Conservation (phyloP, 2,329 filamentous ascomycete genomes). For the Aspergillus alliaceus region DNA sequence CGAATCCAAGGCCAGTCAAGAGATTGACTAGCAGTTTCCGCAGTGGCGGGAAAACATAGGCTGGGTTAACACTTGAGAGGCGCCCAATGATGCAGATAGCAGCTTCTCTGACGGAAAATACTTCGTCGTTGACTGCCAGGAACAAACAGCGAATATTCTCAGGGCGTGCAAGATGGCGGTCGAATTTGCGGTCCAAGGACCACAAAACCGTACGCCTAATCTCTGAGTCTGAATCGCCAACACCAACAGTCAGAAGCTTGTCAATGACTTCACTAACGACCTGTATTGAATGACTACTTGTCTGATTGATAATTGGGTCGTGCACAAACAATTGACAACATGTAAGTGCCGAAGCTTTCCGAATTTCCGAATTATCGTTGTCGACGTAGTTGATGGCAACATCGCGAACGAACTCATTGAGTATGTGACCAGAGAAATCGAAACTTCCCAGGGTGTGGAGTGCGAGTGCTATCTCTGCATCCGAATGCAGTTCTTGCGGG, state of each 20-base stretch:
- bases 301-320: slow-evolving; percentile 97
- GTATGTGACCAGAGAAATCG: slow-evolving; percentile 83
- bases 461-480: slow-evolving; percentile 86
- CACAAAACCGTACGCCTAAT: slow-evolving; percentile 87
- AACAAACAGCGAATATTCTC: slow-evolving; percentile 97
- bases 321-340: slow-evolving; percentile 97
- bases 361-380: slow-evolving; percentile 88
- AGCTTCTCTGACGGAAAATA: slow-evolving; percentile 88
- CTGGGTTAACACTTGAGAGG: slow-evolving; percentile 85
- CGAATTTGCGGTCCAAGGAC: slow-evolving; percentile 89
- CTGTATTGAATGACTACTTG: slow-evolving; percentile 92
- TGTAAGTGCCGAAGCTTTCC: slow-evolving; percentile 90
- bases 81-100: slow-evolving; percentile 96
- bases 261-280: slow-evolving; percentile 98
- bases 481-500: slow-evolving; percentile 75
- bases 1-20: slow-evolving; percentile 93
- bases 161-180: slow-evolving; percentile 92
- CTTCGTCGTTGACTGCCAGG: slow-evolving; percentile 91
- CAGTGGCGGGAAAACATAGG: slow-evolving; percentile 93
- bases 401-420: slow-evolving; percentile 98
- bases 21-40: slow-evolving; percentile 95
- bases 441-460: slow-evolving; percentile 97
- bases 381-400: slow-evolving; percentile 98
- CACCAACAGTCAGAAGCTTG: slow-evolving; percentile 89
- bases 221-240: slow-evolving; percentile 85